Base-by-base conservation (phyloP, 805 yeast species). In the Starmerella scarabaei region DNA sequence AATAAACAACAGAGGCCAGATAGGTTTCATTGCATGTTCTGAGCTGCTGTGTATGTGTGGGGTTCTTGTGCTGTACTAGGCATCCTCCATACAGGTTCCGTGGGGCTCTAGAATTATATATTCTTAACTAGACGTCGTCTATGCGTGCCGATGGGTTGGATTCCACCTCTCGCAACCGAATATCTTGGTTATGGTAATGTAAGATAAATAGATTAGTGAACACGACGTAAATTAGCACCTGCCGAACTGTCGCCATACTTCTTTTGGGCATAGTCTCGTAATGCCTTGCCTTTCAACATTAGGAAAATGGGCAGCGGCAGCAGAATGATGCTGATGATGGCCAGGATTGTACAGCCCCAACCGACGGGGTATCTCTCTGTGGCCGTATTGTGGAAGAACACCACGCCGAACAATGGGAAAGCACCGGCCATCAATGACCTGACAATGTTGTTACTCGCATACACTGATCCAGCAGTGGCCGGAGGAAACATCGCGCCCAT, bases 391-490 rank as follows among this genome's bases (percentile, higher is more conserved):
- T 64, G 59, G 54, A 69, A 79, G 70, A 79, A 66, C 19, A 71
- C 69, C 27, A 64, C 54, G 5, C 80, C 81, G 56, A 78, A 77
- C 36, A 79, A 60, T 30, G 80, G 79, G 63, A 75, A 74, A 1
- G 68, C 68, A 44, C 36, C 43, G n/a, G 43, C 50, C 41, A 33
- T 37, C 27, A 43, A 14, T 11, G 33, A 33, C 3, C 44, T 39
- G 44, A 66, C 64, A 21, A 73, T 58, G 30, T 63, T 69, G 50
- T 72, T 73, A 32, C 73, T 71, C 5, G 79, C 78, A 56, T 69
- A 72, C 1, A 71, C 77, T 0, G 78, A 72, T 14, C 44, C 44
- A 1, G 77, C 77, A 43, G 71, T 46, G 40, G 67, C 57, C 27
- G 65, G 67, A 50, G 64, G 67, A 53, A 69, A 74, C 5, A 71